phyloP scores from a whole-genome alignment of 73 alveolate species.

The Diophrys appendiculata region DNA sequence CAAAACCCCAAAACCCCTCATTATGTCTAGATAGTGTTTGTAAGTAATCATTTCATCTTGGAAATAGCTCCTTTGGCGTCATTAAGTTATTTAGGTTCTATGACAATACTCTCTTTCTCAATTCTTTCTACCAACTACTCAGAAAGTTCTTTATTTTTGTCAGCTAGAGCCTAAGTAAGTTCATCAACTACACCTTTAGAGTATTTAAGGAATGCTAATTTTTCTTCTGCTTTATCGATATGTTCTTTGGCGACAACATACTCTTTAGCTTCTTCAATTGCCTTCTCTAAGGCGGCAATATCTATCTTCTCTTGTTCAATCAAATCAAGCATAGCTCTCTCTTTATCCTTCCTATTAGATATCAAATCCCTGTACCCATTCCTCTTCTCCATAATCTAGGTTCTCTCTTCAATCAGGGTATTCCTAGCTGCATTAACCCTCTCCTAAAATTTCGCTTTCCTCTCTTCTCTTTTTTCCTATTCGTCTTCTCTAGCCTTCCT shows the following conservation, averaged over 20 bases:
- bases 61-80: constrained; percentile 60
- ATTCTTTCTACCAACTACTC: constrained; percentile 53
- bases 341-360: constrained; percentile 55
- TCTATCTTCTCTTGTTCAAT: constrained; percentile 55
- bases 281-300: constrained; percentile 41
- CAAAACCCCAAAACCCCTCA: constrained; percentile 26
- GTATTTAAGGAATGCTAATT: constrained; percentile 40
- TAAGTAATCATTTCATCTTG: constrained; percentile 43
- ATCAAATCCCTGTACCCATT: constrained; percentile 61
- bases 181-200: constrained; percentile 59
- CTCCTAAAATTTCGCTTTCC: constrained; percentile 10
- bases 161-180: constrained; percentile 48
- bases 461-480: constrained; percentile 36
- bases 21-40: neutral
- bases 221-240: constrained; percentile 50
- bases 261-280: constrained; percentile 63
- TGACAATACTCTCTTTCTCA: constrained; percentile 41
- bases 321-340: constrained; percentile 35
- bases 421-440: neutral
- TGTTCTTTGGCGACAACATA: constrained; percentile 32
- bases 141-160: constrained; percentile 48
- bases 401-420: constrained; percentile 24
- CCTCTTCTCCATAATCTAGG: constrained; percentile 34
- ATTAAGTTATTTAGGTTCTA: constrained; percentile 51
- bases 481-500: constrained; percentile 25